Evolutionary conservation across 306 rosid species (phyloP).

Genomic region (Quercus bicolor): DNA sequence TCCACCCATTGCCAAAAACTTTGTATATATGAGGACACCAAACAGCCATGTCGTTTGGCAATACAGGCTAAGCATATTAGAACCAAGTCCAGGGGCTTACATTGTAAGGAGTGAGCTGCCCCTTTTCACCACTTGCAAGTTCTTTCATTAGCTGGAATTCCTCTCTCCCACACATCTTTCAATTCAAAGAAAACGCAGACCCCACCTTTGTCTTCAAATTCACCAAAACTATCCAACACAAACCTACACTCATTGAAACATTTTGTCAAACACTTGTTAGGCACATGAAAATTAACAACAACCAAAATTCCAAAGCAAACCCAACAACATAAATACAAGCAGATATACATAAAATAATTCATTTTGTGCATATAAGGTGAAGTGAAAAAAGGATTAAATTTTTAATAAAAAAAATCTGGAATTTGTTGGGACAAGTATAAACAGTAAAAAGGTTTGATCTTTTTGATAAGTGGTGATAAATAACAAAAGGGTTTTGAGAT

Average conservation of each 20-base stretch:
- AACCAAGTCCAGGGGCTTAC: constrained; percentile 26
- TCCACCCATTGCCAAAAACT: background rate
- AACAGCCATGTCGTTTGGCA: background rate
- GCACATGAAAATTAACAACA: background rate
- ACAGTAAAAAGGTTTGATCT: background rate
- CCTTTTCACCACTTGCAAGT: constrained; percentile 57
- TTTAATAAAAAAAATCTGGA: no score
- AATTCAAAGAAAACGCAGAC: background rate
- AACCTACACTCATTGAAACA: background rate
- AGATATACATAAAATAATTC: no score
- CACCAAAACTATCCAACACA: background rate
- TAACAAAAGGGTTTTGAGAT: no score
- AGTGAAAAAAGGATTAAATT: no score
- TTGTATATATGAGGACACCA: background rate
- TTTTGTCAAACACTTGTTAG: background rate
- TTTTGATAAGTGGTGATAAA: background rate
- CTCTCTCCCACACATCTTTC: constrained; percentile 65
- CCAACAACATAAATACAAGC: no score
- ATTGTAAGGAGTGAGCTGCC: constrained; percentile 63
- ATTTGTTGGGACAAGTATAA: background rate
- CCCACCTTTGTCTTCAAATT: background rate
- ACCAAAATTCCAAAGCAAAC: no score
- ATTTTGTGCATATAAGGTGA: no score
- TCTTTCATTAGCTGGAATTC: constrained; percentile 76
- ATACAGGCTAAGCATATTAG: background rate